These are phyloP conservation scores for Albizia julibrissin DNA, from an alignment of 306 rosid species.

Conservation along the genomic window DNA sequence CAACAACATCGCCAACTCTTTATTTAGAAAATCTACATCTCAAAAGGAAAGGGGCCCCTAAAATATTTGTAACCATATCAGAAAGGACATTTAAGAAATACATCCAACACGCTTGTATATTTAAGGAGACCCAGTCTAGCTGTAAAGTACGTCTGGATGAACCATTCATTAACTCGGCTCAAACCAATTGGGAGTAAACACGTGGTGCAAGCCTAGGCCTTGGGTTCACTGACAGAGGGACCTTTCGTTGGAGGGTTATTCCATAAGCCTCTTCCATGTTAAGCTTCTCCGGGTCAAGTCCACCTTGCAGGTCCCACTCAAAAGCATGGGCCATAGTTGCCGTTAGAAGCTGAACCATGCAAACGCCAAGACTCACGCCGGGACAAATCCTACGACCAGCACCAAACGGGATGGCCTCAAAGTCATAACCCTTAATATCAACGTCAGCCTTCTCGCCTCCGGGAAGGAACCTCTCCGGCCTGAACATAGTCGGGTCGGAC, in stretches of 20 bases:
- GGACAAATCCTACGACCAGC: neutral
- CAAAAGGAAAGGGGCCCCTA: neutral
- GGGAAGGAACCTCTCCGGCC: neutral
- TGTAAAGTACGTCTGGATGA: neutral
- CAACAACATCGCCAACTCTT: neutral
- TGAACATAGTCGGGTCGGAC: neutral
- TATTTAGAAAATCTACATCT: neutral
- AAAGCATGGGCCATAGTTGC: neutral
- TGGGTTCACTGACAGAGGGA: neutral
- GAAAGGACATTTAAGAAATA: neutral
- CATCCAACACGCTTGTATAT: neutral
- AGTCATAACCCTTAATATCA: neutral
- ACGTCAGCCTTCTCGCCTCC: neutral
- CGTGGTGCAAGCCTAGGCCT: neutral
- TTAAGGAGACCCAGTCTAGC: neutral
- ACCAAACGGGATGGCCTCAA: conserved; percentile 1
- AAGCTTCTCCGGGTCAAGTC: neutral
- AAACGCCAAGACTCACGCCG: neutral
- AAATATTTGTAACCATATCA: neutral
- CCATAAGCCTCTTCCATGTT: neutral
- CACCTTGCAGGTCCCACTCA: neutral
- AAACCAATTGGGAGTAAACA: neutral
- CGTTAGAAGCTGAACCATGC: neutral
- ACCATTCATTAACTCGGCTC: neutral
- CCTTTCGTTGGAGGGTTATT: neutral